These are phyloP conservation scores for Globisporangium okanoganense DNA, from an alignment of 352 stramenopile species.

Conservation along the genomic window DNA sequence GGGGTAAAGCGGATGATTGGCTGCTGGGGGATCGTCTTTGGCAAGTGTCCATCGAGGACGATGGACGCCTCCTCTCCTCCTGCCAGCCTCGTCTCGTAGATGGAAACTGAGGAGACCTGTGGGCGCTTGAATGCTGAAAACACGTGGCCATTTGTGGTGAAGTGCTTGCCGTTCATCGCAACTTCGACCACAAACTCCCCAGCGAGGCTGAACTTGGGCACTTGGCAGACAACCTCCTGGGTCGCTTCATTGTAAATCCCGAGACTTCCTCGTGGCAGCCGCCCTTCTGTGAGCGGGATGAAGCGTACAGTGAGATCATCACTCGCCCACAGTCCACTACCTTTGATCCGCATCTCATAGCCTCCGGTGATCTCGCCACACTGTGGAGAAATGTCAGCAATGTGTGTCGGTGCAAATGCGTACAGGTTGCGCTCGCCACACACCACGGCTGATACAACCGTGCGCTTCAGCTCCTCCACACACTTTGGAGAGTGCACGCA, in stretches of 20 bases:
- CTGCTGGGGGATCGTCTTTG: conserved; percentile 19
- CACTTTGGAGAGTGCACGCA: conserved; percentile 31
- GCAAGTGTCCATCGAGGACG: conserved; percentile 35
- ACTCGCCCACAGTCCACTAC: conserved; percentile 75
- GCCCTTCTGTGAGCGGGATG: conserved; percentile 48
- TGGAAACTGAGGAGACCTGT: conserved; percentile 31
- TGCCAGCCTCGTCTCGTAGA: conserved; percentile 29
- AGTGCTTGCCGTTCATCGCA: conserved; percentile 78
- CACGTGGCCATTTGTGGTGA: conserved; percentile 51
- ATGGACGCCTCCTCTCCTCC: conserved; percentile 34
- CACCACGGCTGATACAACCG: conserved; percentile 38
- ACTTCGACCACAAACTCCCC: conserved; percentile 69
- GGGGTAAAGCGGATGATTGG: conserved; percentile 39
- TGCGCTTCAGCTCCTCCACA: conserved; percentile 35
- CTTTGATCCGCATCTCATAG: conserved; percentile 55
- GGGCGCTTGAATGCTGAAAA: conserved; percentile 59
- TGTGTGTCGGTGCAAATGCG: conserved; percentile 57
- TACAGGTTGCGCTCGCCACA: conserved; percentile 48
- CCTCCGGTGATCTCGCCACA: conserved; percentile 53
- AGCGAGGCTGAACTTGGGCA: conserved; percentile 59
- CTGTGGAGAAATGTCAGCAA: conserved; percentile 36
- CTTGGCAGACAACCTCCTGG: conserved; percentile 51
- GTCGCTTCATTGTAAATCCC: conserved; percentile 33
- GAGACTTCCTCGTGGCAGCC: conserved; percentile 44
- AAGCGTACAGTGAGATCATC: conserved; percentile 81